Percentiles rank a stretch among this genome's conserved stretches.
These are phyloP conservation scores for Zygosaccharomyces bailii DNA, from an alignment of 805 yeast genomes.

Conservation along the genomic window DNA sequence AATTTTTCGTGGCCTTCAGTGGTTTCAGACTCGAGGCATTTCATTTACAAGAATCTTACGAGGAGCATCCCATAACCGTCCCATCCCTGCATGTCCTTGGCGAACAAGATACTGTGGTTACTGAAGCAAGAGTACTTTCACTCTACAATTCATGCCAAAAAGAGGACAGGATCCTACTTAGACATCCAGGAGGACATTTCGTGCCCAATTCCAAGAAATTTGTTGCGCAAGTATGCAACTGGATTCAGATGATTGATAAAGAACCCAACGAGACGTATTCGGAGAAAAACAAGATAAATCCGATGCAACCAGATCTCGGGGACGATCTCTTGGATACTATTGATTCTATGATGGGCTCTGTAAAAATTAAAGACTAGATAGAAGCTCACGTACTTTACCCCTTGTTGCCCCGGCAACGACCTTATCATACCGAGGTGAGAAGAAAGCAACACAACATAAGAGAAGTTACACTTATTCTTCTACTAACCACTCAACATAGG, in stretches of 20 bases:
- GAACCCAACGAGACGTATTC: neutral
- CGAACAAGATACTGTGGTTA: slow-evolving; percentile 82
- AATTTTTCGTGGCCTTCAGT: slow-evolving; percentile 71
- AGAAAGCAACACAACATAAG: neutral
- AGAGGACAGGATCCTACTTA: slow-evolving; percentile 45
- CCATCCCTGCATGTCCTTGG: slow-evolving; percentile 75
- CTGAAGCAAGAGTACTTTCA: slow-evolving; percentile 59
- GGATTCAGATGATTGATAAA: slow-evolving; percentile 29
- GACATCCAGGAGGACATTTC: slow-evolving; percentile 95
- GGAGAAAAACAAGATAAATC: slow-evolving; percentile 5
- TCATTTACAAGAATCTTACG: slow-evolving; percentile 21
- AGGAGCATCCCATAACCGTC: slow-evolving; percentile 19
- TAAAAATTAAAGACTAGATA: slow-evolving; percentile 1
- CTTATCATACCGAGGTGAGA: neutral
- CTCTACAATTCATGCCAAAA: slow-evolving; percentile 52
- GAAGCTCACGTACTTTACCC: neutral
- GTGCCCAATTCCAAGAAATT: slow-evolving; percentile 77
- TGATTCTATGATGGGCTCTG: slow-evolving; percentile 32
- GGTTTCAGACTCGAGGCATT: slow-evolving; percentile 47
- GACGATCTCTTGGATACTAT: slow-evolving; percentile 39
- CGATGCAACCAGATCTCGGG: slow-evolving; percentile 26
- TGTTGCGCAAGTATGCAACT: slow-evolving; percentile 34
- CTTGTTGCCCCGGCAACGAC: slow-evolving; percentile 5
- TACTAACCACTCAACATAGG: neutral
- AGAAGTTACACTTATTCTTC: neutral